Evolutionary conservation across 2,329 filamentous ascomycete species (phyloP), one percentile per base, ranked within the genome.

Genomic region (Botrytis byssoidea): DNA sequence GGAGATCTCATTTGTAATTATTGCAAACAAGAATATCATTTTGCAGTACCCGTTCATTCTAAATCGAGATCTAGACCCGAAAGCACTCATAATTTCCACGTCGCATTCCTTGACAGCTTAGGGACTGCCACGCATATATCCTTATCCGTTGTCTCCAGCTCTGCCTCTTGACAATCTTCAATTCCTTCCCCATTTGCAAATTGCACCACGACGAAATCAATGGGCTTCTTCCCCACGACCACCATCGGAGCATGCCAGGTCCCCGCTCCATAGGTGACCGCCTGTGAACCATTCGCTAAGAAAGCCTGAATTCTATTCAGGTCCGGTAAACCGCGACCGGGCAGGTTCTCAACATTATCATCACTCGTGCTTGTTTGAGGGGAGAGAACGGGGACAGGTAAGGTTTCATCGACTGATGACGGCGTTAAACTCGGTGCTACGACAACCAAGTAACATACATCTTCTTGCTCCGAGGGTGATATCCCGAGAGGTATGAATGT

Each of bases 221-320:
- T 85, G 32, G 90, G 86, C 71, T 85, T 83, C 63, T 83, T 82
- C 0, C 95, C 95, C 67, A 98, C 83, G 25, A 93, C 94, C 22
- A 94, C 92, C 95, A 99, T 98, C 0, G 96, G 96, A 75, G 95
- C 94, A 85, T 99, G 96, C 89, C 91, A 99, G 71, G 94, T 98
- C 8, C 94, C 96, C 1, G 93, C 90, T 1, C 89, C 94, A 82
- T 98, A 99, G 4, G 94, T 98, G 22, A 99, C 93, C 18, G 94
- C 95, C 84, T 97, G 94, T 37, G 88, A 86, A 4, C 90, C 91
- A 68, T 87, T 88, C 1, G 93, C 95, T 72, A 97, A 83, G 81
- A 98, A 99, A 0, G 94, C 95, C 77, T 86, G 87, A 57, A 97
- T 79, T 14, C 88, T 86, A 35, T 82, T 81, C 59, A 97, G 80